Evolutionary conservation across 2,329 filamentous ascomycete species (phyloP).

Genomic region (Decorospora gaudefroyi): DNA sequence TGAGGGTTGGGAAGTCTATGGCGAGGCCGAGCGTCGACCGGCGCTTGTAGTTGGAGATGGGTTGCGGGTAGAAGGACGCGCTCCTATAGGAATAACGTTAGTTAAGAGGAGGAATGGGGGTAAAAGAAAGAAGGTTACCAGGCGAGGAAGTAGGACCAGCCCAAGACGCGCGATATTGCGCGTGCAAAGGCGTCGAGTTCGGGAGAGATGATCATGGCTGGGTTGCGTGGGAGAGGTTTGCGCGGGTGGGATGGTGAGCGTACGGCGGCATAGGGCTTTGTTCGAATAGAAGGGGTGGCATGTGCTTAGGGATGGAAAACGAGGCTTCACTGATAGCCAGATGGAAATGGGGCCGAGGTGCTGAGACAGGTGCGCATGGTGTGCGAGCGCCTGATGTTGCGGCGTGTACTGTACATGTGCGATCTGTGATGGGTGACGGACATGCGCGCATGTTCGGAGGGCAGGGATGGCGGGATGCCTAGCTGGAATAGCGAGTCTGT

Average conservation of each 20-base stretch:
- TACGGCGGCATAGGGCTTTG: neutral
- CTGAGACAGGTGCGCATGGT: slow-evolving; percentile 17
- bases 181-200: slow-evolving; percentile 37
- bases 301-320: neutral
- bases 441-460: slow-evolving; percentile 9
- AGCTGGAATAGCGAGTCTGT: neutral
- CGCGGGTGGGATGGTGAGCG: slow-evolving; percentile 9
- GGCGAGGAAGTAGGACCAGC: slow-evolving; percentile 46
- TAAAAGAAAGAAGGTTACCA: slow-evolving; percentile 29
- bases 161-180: slow-evolving; percentile 43
- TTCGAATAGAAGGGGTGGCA: neutral
- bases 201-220: slow-evolving; percentile 10
- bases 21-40: slow-evolving; percentile 81
- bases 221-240: neutral
- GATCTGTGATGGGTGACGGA: slow-evolving; percentile 11
- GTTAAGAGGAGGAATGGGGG: neutral
- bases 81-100: slow-evolving; percentile 59
- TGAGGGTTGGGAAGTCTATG: slow-evolving; percentile 83
- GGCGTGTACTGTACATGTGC: slow-evolving; percentile 17
- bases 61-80: slow-evolving; percentile 89
- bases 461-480: slow-evolving; percentile 9
- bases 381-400: slow-evolving; percentile 23
- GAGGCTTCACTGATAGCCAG: slow-evolving; percentile 5
- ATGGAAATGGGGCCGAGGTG: neutral
- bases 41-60: slow-evolving; percentile 75